A percentile compares a stretch with the other conserved stretches of the same genome.
Evolutionary conservation across 2,329 filamentous ascomycete genomes (phyloP).

Genomic region (Knoxdaviesia capensis): DNA sequence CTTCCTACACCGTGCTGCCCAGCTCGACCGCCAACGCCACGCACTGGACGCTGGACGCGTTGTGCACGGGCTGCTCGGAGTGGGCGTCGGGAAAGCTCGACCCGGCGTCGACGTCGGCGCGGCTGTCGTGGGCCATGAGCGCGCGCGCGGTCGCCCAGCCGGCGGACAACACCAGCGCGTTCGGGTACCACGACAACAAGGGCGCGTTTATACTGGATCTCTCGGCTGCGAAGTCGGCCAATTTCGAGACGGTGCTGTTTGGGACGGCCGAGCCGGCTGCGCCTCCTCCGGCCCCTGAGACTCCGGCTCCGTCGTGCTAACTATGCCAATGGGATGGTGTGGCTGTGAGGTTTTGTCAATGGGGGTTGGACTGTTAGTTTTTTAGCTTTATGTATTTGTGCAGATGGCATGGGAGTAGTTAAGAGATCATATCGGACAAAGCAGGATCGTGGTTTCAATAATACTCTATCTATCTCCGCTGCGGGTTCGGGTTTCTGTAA

Average conservation of each 20-base stretch:
- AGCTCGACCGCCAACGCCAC: conserved; percentile 14
- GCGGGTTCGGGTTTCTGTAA: no score
- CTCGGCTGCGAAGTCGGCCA: conserved; percentile 11
- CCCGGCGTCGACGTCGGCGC: conserved; percentile 12
- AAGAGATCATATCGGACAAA: no score
- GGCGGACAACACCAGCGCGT: conserved; percentile 12
- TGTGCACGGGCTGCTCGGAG: conserved; percentile 18
- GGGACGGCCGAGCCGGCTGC: neutral
- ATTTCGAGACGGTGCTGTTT: conserved; percentile 9
- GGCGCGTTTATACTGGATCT: conserved; percentile 19
- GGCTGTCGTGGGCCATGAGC: conserved; percentile 19
- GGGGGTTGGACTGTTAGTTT: no score
- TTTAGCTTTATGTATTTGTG: no score
- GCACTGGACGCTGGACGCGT: conserved; percentile 14
- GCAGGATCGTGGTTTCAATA: no score
- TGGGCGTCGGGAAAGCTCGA: conserved; percentile 20
- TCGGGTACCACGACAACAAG: conserved; percentile 21
- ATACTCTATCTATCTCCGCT: no score
- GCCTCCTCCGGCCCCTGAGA: no score
- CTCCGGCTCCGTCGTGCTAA: no score
- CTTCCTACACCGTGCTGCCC: conserved; percentile 14
- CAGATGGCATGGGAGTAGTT: no score
- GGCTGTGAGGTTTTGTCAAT: no score
- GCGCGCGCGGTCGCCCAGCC: conserved; percentile 17
- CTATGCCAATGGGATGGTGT: no score